Conservation (phyloP, 768 basidiomycete genomes). For the Pholiota microspora region DNA sequence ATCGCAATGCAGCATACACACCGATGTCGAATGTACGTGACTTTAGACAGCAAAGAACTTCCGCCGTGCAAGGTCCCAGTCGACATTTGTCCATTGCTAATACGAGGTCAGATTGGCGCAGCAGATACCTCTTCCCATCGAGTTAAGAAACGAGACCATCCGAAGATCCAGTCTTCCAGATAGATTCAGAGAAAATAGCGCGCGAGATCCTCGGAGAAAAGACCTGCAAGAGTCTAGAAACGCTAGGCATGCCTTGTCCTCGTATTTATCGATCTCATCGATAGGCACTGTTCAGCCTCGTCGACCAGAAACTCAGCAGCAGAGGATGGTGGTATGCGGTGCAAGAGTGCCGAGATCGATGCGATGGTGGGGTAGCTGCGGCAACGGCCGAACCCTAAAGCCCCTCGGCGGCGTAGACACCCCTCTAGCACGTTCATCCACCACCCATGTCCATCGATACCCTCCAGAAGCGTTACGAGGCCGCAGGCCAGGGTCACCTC, state of each 20-base stretch:
- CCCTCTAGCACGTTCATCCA: slow-evolving; percentile 7
- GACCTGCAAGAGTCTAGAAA: neutral
- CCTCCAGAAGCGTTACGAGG: slow-evolving; percentile 63
- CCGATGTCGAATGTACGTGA: too few species aligned
- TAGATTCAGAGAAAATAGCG: neutral
- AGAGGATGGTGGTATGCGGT: neutral
- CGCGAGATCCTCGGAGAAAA: slow-evolving; percentile 7
- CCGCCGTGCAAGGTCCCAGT: too few species aligned
- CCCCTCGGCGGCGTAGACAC: slow-evolving; percentile 1
- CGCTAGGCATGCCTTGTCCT: neutral
- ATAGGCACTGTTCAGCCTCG: neutral
- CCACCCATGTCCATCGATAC: slow-evolving; percentile 56
- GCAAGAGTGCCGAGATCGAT: neutral
- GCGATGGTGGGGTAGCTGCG: slow-evolving; percentile 6
- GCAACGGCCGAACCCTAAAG: slow-evolving; percentile 22
- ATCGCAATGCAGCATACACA: too few species aligned
- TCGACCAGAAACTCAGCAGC: slow-evolving; percentile 1
- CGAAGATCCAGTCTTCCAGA: neutral
- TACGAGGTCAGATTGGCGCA: too few species aligned
- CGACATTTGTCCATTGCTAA: too few species aligned
- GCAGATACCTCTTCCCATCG: too few species aligned
- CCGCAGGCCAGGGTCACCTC: slow-evolving; percentile 86
- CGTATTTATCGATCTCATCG: neutral
- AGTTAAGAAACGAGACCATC: too few species aligned
- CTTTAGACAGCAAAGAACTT: too few species aligned